Base-by-base conservation (phyloP, 2,329 filamentous ascomycete genomes). In the Macrophomina tecta region DNA sequence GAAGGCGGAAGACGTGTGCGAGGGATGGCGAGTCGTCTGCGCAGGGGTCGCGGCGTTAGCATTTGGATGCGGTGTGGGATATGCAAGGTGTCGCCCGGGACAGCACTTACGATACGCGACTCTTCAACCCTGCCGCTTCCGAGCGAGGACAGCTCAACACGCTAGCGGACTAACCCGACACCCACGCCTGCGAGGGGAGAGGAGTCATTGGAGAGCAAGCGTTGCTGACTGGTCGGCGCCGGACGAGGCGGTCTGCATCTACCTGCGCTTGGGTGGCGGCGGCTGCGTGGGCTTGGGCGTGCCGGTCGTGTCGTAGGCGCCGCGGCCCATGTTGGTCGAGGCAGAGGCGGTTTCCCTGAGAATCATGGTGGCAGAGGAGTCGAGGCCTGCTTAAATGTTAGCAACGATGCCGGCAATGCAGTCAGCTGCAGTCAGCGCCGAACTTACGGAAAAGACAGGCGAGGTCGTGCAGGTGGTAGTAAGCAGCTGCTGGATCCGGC, bases 271-370 rank as follows among this genome's bases (percentile, higher is more conserved):
- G 72, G 80, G 79, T 52, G 79, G 77, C 62, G 77, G 79, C 49
- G 76, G 77, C 45, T 79, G 78, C 65, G 78, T 77, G 2, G 80
- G 81, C 74, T 82, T 82, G 61, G 80, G 77, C n/a, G 81, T 79
- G 69, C 81, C 81, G n/a, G 81, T 83, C 34, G 81, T 83, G 72
- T 83, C 81, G 74, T 83, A 83, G 68, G 80, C 80, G 68, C 81
- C 81, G 70, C 81, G 80, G 67, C 81, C 81, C 81, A 83, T 83
- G 77, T 82, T 82, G 73, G 72, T 78, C 62, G 77, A 74, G 40
- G 58, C 46, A 69, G 76, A 73, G 69, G 76, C 73, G 66, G 75
- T 76, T 68, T 79, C 78, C 75, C 78, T 76, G 74, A 78, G 71
- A 70, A 82, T 82, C 80, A 82, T 81, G 64, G 68, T 76, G 73